Conservation (phyloP, 306 rosid species). For the Trifolium repens region DNA sequence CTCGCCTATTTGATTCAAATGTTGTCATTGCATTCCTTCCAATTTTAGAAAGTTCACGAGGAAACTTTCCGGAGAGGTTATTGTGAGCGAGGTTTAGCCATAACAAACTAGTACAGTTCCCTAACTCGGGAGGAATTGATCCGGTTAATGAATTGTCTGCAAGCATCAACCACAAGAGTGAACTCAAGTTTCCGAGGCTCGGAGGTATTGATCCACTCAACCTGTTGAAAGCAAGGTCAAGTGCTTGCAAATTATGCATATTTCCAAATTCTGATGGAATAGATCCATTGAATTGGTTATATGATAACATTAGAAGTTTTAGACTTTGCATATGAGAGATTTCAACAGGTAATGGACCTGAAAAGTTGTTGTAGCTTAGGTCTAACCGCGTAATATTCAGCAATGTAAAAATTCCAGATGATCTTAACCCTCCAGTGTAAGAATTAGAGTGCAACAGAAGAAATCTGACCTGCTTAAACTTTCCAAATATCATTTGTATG, state of each 20-base stretch:
- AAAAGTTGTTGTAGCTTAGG: constrained; percentile 69
- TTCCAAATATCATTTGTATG: constrained; percentile 76
- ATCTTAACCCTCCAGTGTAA: constrained; percentile 67
- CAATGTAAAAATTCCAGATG: constrained; percentile 75
- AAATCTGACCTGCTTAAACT: constrained; percentile 62
- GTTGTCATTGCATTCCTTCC: constrained; percentile 67
- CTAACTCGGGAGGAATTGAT: constrained; percentile 73
- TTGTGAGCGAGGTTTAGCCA: constrained; percentile 95
- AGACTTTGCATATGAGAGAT: constrained; percentile 68
- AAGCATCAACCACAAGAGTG: constrained; percentile 94
- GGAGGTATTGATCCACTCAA: constrained; percentile 76
- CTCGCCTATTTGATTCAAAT: constrained; percentile 55
- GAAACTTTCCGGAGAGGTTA: constrained; percentile 66
- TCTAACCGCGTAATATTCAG: constrained; percentile 67
- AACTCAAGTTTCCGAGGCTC: constrained; percentile 73
- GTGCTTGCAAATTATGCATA: constrained; percentile 66
- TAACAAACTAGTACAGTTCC: constrained; percentile 79
- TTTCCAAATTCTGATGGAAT: constrained; percentile 73
- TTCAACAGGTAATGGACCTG: constrained; percentile 79
- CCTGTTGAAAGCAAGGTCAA: constrained; percentile 75
- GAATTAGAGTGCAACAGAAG: constrained; percentile 73
- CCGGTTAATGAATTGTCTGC: constrained; percentile 75
- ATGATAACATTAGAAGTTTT: constrained; percentile 65
- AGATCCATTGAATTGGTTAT: constrained; percentile 73
- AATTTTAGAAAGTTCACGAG: constrained; percentile 66